Evolutionary conservation across 2,329 filamentous ascomycete genomes (phyloP), one percentile per base, ranked within the genome.

Genomic region (Xylariaceae sp.): DNA sequence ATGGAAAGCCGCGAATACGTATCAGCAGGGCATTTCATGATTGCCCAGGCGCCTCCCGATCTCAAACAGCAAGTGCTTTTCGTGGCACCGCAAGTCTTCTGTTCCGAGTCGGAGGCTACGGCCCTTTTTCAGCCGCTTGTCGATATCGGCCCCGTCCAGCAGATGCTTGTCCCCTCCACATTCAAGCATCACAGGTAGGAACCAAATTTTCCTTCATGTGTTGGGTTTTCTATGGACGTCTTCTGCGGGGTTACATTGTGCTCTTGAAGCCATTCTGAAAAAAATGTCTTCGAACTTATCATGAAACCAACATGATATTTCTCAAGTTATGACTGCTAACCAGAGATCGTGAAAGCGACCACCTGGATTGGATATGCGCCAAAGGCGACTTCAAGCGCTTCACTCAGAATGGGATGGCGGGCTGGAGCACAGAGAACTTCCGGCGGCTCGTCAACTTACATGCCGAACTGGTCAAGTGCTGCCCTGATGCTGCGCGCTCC

Each of bases 151-250:
- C 52, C 51, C 7, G 5, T 52, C 15, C 44, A 16, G 39, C 42
- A 25, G 35, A 40, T 18, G 40, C 43, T 21, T 24, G 34, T n/a
- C 28, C 45, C 13, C 40, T 52, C 27, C 33, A 43, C 11, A 42
- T 52, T 37, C 38, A 32, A 54, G 18, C 50, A 47, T 18, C 37
- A 48, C 8, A 51, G n/a, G n/a, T n/a, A n/a, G n/a, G n/a, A n/a
- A n/a, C n/a, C n/a, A n/a, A n/a, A n/a, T n/a, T n/a, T n/a, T n/a
- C n/a, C n/a, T n/a, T n/a, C n/a, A n/a, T n/a, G n/a, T n/a, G n/a
- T n/a, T n/a, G n/a, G n/a, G n/a, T n/a, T n/a, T n/a, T n/a, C n/a
- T n/a, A n/a, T n/a, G n/a, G n/a, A n/a, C n/a, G n/a, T n/a, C n/a
- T n/a, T n/a, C n/a, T n/a, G n/a, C n/a, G n/a, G n/a, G n/a, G n/a